A percentile compares a stretch with the other conserved stretches of the same genome.
Evolutionary conservation across 2,329 filamentous ascomycete species (phyloP).

Genomic region (Rhexocercosporidium sp.): DNA sequence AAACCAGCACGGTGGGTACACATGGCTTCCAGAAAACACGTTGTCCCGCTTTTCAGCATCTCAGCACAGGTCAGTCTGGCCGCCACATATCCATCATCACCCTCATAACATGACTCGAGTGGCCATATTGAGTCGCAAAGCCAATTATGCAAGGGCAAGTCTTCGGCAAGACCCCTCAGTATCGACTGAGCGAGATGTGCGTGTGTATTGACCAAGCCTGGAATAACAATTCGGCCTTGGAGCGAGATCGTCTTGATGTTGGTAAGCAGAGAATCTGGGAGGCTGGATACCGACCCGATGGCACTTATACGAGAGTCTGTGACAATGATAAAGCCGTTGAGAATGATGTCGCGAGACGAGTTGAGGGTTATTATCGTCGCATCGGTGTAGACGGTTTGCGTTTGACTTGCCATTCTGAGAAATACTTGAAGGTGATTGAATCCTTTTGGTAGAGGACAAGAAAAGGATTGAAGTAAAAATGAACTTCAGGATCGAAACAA

Average conservation of each 20-base stretch:
- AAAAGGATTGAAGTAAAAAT: no score
- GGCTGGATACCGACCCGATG: slow-evolving; percentile 48
- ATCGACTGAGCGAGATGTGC: slow-evolving; percentile 56
- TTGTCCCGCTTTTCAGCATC: slow-evolving; percentile 56
- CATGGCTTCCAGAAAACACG: slow-evolving; percentile 59
- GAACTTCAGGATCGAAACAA: no score
- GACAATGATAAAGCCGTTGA: slow-evolving; percentile 53
- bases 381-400: slow-evolving; percentile 48
- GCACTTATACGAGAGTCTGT: slow-evolving; percentile 47
- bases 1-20: slow-evolving; percentile 53
- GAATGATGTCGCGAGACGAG: slow-evolving; percentile 49
- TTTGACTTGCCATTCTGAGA: slow-evolving; percentile 16
- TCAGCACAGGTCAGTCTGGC: slow-evolving; percentile 54
- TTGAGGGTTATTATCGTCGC: slow-evolving; percentile 60
- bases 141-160: slow-evolving; percentile 55
- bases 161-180: slow-evolving; percentile 54
- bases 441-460: no score
- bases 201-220: slow-evolving; percentile 56
- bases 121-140: slow-evolving; percentile 58
- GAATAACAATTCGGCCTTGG: slow-evolving; percentile 52
- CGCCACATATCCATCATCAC: slow-evolving; percentile 55
- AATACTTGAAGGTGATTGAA: no score
- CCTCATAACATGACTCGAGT: slow-evolving; percentile 50
- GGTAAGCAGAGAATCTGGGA: slow-evolving; percentile 34
- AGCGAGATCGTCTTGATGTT: slow-evolving; percentile 44